Evolutionary conservation across 2,329 filamentous ascomycete genomes (phyloP).

Genomic region (Colletotrichum tanaceti): DNA sequence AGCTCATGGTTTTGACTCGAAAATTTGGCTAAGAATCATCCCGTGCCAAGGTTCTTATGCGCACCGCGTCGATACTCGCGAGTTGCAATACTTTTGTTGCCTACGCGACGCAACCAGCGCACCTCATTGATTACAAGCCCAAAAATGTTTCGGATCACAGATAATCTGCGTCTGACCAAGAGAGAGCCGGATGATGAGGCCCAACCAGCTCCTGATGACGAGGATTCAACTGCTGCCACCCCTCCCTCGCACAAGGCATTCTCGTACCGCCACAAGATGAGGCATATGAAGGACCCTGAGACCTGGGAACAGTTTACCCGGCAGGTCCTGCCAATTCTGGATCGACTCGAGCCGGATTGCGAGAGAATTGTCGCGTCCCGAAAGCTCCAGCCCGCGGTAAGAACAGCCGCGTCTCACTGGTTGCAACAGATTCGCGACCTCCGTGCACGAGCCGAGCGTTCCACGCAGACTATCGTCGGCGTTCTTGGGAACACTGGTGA

Average conservation of each 20-base stretch:
- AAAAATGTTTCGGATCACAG: fast-evolving
- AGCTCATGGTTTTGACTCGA: too few relatives aligned
- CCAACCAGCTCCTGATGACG: background rate
- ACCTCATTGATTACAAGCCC: too few relatives aligned
- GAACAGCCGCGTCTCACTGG: background rate
- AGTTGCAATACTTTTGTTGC: too few relatives aligned
- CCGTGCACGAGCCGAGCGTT: background rate
- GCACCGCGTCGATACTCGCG: too few relatives aligned
- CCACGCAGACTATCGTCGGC: background rate
- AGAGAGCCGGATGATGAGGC: too few relatives aligned
- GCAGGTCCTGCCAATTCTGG: slow-evolving; percentile 8
- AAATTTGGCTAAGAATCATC: too few relatives aligned
- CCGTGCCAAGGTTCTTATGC: too few relatives aligned
- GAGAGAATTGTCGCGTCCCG: background rate
- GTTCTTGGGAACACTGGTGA: slow-evolving; percentile 28
- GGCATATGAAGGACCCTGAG: background rate
- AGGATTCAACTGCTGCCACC: background rate
- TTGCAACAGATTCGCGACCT: background rate
- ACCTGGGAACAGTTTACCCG: slow-evolving; percentile 11
- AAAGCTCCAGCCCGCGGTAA: background rate
- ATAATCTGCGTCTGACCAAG: too few relatives aligned
- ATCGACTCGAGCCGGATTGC: slow-evolving; percentile 3
- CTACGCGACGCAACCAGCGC: too few relatives aligned
- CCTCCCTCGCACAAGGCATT: background rate
- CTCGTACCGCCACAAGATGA: slow-evolving; percentile 2